A percentile compares a stretch with the other conserved stretches of the same genome.
These are phyloP conservation scores for Xylaria palmicola DNA, from an alignment of 495 filamentous ascomycete genomes.

Conservation along the genomic window DNA sequence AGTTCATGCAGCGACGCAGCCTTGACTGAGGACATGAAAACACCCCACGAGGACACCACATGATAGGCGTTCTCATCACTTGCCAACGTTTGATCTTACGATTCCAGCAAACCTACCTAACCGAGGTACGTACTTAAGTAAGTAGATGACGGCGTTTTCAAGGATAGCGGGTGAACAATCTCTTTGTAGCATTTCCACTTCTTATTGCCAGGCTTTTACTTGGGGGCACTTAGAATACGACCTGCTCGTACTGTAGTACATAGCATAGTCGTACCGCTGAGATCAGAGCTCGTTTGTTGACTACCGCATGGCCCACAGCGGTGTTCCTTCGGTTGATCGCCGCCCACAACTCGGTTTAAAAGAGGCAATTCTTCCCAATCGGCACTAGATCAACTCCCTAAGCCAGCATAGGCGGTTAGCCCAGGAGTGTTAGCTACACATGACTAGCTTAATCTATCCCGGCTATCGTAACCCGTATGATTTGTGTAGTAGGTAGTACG, in stretches of 20 bases:
- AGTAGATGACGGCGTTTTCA: not conserved
- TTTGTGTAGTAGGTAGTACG: not conserved
- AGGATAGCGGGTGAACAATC: not conserved
- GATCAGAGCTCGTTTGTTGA: not conserved
- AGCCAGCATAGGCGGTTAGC: not conserved
- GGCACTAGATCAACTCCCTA: not conserved
- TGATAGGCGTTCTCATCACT: no score
- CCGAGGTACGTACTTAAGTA: not conserved
- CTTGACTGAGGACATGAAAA: no score
- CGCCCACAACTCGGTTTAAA: not conserved
- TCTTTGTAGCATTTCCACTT: not conserved
- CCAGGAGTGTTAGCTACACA: not conserved
- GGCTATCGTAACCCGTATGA: constrained; percentile 9
- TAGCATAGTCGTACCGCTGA: no score
- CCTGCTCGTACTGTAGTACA: no score
- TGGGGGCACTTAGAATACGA: not conserved
- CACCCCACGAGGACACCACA: no score
- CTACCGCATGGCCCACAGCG: not conserved
- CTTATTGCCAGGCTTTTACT: not conserved
- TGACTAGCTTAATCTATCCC: constrained; percentile 15
- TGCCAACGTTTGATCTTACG: no score
- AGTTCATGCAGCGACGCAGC: no score
- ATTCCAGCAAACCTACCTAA: no score
- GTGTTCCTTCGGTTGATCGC: constrained; percentile 7
- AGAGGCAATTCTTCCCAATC: constrained; percentile 4